Percentiles rank a stretch among this genome's conserved stretches.
Evolutionary conservation across 306 rosid genomes (phyloP).

Genomic region (Dryas octopetala): DNA sequence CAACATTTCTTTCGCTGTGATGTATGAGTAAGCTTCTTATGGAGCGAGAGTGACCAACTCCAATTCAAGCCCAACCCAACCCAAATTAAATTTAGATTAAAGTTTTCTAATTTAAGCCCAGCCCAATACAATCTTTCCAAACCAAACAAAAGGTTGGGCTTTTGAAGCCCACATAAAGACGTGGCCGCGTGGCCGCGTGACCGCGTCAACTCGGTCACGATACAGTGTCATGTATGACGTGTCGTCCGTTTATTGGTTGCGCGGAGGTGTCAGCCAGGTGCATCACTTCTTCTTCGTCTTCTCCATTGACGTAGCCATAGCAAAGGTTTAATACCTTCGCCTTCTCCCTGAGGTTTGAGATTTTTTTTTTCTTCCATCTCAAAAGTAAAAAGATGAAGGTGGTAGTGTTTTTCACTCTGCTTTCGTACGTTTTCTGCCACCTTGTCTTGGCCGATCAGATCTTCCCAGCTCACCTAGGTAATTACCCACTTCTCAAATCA

Average conservation of each 20-base stretch:
- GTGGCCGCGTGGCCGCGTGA: background rate
- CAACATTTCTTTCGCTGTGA: too few species aligned
- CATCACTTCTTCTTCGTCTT: background rate
- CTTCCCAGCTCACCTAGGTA: slow-evolving; percentile 65
- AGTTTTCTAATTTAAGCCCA: background rate
- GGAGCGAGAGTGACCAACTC: background rate
- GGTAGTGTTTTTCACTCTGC: slow-evolving; percentile 27
- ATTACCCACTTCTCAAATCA: slow-evolving; percentile 4
- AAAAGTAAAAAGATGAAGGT: slow-evolving; percentile 38
- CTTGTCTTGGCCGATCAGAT: slow-evolving; percentile 49
- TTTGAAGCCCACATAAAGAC: background rate
- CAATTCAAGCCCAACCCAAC: background rate
- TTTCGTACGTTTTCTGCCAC: slow-evolving; percentile 30
- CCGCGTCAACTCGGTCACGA: background rate
- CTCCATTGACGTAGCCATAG: slow-evolving; percentile 3
- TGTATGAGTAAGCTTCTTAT: too few species aligned
- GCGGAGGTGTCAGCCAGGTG: background rate
- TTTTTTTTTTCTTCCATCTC: background rate
- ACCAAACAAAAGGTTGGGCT: background rate
- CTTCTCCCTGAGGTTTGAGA: background rate
- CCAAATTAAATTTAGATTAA: background rate
- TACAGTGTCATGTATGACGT: background rate
- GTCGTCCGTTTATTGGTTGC: slow-evolving; percentile 5
- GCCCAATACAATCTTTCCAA: background rate
- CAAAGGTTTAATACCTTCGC: slow-evolving; percentile 1